Conservation (phyloP, 208 protist genomes). For the Porcisia hertigi region DNA sequence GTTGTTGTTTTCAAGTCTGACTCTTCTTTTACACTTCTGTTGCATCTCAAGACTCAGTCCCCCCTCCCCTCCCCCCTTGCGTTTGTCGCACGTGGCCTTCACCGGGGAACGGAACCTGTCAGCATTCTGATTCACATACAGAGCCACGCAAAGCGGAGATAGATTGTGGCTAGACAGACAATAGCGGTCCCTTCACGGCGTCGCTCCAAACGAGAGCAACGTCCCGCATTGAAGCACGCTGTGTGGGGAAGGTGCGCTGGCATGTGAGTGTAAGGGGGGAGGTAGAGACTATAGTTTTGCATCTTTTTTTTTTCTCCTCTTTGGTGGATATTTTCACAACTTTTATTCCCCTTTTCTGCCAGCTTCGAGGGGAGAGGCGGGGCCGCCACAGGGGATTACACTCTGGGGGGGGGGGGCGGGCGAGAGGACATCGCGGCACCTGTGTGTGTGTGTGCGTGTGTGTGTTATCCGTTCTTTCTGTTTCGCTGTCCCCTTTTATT, state of each 20-base stretch:
- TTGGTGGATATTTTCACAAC: too few species aligned
- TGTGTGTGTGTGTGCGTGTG: background rate
- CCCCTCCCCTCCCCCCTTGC: background rate
- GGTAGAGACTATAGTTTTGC: too few species aligned
- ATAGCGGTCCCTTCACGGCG: background rate
- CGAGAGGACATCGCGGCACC: too few species aligned
- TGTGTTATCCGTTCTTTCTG: background rate
- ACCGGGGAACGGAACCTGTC: background rate
- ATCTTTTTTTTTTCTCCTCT: too few species aligned
- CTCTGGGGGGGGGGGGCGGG: too few species aligned
- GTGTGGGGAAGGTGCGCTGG: background rate
- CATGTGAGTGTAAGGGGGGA: too few species aligned
- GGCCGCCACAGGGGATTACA: too few species aligned
- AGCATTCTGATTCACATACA: background rate
- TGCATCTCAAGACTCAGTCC: background rate
- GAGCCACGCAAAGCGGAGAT: background rate
- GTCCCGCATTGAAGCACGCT: background rate
- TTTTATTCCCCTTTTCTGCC: background rate
- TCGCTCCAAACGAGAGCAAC: background rate
- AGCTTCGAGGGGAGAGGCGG: too few species aligned
- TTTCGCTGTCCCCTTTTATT: background rate
- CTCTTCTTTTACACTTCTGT: too few species aligned
- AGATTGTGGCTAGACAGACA: background rate
- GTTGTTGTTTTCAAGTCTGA: too few species aligned
- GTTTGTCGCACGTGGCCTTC: too few species aligned